phyloP scores from a whole-genome alignment of 805 yeast species.

The Limtongia smithiae region DNA sequence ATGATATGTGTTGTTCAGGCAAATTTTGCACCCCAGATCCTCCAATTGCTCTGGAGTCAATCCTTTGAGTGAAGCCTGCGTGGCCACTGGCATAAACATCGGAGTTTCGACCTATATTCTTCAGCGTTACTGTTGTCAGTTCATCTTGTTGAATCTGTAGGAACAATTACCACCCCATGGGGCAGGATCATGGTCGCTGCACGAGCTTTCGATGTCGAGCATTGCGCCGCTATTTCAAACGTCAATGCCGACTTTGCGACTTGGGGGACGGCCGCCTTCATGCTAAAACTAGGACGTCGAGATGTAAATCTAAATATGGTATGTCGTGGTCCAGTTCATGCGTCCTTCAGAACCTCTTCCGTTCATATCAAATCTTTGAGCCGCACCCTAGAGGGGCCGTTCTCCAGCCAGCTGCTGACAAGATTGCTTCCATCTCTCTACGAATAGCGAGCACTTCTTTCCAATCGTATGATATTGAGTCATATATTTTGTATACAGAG shows the following conservation, averaged over 20 bases:
- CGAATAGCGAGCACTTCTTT: too few relatives aligned
- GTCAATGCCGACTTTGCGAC: constrained; percentile 35
- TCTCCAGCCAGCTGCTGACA: too few relatives aligned
- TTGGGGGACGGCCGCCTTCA: constrained; percentile 10
- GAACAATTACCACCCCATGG: constrained; percentile 39
- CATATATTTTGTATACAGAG: too few relatives aligned
- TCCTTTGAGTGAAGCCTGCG: constrained; percentile 47
- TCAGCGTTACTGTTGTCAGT: not conserved
- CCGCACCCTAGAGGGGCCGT: too few relatives aligned
- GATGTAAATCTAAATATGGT: too few relatives aligned
- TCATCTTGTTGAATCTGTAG: too few relatives aligned
- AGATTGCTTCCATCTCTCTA: too few relatives aligned
- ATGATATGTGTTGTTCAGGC: constrained; percentile 46
- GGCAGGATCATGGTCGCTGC: constrained; percentile 44
- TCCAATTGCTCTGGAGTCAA: constrained; percentile 44
- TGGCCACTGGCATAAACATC: constrained; percentile 49
- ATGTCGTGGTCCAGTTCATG: too few relatives aligned
- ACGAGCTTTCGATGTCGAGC: constrained; percentile 44
- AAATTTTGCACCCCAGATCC: constrained; percentile 42
- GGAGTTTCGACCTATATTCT: constrained; percentile 40
- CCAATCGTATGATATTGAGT: too few relatives aligned
- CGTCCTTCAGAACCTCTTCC: too few relatives aligned
- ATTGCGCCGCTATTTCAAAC: constrained; percentile 42
- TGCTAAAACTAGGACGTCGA: too few relatives aligned
- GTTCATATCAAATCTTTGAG: too few relatives aligned